A percentile compares a stretch with the other conserved stretches of the same genome.
Conservation (phyloP, 2,329 filamentous ascomycete genomes). For the Nakataea oryzae region DNA sequence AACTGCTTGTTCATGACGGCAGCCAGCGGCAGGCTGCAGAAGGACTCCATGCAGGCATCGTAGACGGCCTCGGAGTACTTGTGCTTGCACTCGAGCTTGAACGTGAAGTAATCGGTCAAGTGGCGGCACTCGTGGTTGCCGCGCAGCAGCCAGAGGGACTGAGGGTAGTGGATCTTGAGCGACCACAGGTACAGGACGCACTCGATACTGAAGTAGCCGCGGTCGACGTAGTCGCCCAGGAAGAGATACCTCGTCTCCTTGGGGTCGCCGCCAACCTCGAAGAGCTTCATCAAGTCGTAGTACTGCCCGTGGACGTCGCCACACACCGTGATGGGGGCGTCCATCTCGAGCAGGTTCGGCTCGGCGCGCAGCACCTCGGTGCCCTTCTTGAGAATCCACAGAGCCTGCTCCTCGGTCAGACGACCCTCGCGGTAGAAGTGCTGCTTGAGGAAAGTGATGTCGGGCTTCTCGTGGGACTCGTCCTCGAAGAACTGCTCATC, state of each 20-base stretch:
- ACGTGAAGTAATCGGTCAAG: slow-evolving; percentile 99
- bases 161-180: slow-evolving; percentile 97
- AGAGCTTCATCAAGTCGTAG: slow-evolving; percentile 98
- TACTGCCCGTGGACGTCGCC: slow-evolving; percentile 98
- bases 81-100: slow-evolving; percentile 99
- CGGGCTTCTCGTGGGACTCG: slow-evolving; percentile 75
- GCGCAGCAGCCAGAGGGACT: slow-evolving; percentile 91
- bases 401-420: slow-evolving; percentile 90
- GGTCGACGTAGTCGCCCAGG: slow-evolving; percentile 93
- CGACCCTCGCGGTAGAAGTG: slow-evolving; percentile 97
- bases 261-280: slow-evolving; percentile 95
- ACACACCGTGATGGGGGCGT: slow-evolving; percentile 96
- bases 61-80: slow-evolving; percentile 97
- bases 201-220: slow-evolving; percentile 98
- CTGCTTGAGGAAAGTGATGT: slow-evolving; percentile 91
- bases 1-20: slow-evolving; percentile 99
- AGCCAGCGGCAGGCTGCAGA: slow-evolving; percentile 85
- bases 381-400: slow-evolving; percentile 87
- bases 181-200: slow-evolving; percentile 97
- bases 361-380: slow-evolving; percentile 81
- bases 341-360: slow-evolving; percentile 97
- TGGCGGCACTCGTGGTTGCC: slow-evolving; percentile 98
- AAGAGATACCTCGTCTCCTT: slow-evolving; percentile 95
- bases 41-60: slow-evolving; percentile 97
- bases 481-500: slow-evolving; percentile 93